Percentiles rank a stretch among this genome's conserved stretches.
phyloP scores from a whole-genome alignment of 2,329 filamentous ascomycete genomes.

The Septoria petroselini region DNA sequence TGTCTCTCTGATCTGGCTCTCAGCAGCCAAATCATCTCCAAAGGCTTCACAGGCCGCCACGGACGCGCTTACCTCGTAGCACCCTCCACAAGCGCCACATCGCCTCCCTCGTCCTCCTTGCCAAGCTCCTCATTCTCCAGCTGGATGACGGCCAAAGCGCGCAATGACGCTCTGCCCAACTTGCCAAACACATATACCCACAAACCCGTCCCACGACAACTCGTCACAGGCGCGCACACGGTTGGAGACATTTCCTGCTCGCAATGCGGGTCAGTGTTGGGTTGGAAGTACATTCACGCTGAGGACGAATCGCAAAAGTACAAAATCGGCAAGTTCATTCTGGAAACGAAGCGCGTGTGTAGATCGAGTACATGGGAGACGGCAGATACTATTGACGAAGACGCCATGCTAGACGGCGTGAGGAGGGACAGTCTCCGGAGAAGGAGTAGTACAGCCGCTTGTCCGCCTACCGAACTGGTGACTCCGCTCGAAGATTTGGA shows the following conservation, averaged over 20 bases:
- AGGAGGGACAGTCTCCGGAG: conserved; percentile 47
- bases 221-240: conserved; percentile 62
- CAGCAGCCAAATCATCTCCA: conserved; percentile 59
- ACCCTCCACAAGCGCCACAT: conserved; percentile 40
- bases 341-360: conserved; percentile 58
- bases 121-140: conserved; percentile 23
- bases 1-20: conserved; percentile 60
- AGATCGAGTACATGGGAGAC: conserved; percentile 53
- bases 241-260: conserved; percentile 59
- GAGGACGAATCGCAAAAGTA: conserved; percentile 61
- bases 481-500: conserved; percentile 42
- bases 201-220: conserved; percentile 55
- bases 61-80: conserved; percentile 63
- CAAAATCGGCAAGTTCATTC: conserved; percentile 65
- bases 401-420: conserved; percentile 16
- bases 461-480: conserved; percentile 27
- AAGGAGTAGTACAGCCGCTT: conserved; percentile 47
- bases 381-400: conserved; percentile 29
- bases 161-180: conserved; percentile 35
- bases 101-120: conserved; percentile 12
- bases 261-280: conserved; percentile 55
- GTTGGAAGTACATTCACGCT: conserved; percentile 64
- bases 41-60: conserved; percentile 64
- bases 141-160: conserved; percentile 26
- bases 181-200: conserved; percentile 60